Evolutionary conservation across 192 early-diverging fungal genomes (phyloP).

Genomic region (Entophlyctis helioformis): DNA sequence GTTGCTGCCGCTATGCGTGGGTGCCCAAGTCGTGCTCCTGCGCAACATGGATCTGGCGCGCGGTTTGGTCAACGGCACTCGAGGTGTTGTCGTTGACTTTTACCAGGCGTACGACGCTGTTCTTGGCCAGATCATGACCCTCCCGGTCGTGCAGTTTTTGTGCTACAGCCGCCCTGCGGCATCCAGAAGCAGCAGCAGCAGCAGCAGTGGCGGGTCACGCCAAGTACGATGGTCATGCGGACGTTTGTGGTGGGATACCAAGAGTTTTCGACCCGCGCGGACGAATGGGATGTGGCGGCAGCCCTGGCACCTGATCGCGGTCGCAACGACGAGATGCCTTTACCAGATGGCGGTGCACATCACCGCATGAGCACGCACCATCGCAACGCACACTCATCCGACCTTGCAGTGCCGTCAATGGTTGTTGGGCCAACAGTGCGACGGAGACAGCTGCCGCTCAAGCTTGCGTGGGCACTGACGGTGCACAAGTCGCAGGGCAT

Average conservation of each 20-base stretch:
- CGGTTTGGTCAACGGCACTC: constrained; percentile 32
- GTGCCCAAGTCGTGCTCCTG: constrained; percentile 27
- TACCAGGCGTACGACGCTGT: constrained; percentile 3
- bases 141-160: constrained; percentile 28
- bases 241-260: constrained; percentile 16
- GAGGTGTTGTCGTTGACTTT: constrained; percentile 28
- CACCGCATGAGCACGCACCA: no score
- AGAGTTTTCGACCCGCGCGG: constrained; percentile 6
- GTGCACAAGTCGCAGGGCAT: constrained; percentile 38
- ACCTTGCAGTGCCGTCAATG: no score
- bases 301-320: no score
- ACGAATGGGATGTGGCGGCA: not conserved
- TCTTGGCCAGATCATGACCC: not conserved
- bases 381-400: no score
- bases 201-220: not conserved
- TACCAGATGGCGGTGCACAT: no score
- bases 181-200: no score
- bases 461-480: constrained; percentile 35
- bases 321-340: no score
- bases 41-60: constrained; percentile 15
- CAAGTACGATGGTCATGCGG: no score
- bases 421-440: constrained; percentile 4
- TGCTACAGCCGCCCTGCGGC: not conserved
- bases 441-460: constrained; percentile 29
- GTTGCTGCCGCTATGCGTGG: constrained; percentile 18